Conservation (phyloP, 1,284 basidiomycete genomes). For the Moniliella sp. region DNA sequence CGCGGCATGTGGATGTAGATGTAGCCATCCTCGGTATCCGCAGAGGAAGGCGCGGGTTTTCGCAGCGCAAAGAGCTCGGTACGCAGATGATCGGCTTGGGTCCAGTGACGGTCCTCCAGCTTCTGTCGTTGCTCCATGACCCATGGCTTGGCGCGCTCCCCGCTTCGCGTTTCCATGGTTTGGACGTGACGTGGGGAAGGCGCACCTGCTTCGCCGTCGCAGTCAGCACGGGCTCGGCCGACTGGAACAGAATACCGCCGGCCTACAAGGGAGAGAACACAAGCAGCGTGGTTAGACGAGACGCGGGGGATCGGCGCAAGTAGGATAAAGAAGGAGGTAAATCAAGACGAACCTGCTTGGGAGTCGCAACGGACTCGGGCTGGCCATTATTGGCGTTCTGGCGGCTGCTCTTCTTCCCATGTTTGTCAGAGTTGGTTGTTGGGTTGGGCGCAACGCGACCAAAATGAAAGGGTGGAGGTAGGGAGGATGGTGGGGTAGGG, state of each 20-base stretch:
- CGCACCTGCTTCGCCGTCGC: constrained; percentile 14
- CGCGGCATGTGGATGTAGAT: constrained; percentile 24
- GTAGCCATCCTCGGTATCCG: constrained; percentile 22
- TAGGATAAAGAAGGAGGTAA: no score
- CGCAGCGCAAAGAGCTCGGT: constrained; percentile 23
- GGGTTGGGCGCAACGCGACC: no score
- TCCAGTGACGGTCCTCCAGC: constrained; percentile 20
- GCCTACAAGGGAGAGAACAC: no score
- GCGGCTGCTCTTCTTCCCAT: no score
- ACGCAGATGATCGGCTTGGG: constrained; percentile 2
- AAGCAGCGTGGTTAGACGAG: no score
- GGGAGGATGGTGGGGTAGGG: no score
- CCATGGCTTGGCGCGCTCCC: constrained; percentile 24
- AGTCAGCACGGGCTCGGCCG: constrained; percentile 14
- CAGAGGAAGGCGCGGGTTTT: constrained; percentile 16
- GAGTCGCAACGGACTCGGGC: no score
- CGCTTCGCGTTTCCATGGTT: constrained; percentile 24
- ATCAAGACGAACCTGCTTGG: no score
- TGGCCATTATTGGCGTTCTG: no score
- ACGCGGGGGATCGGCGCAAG: no score
- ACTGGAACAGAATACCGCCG: constrained; percentile 22
- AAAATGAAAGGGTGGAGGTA: no score
- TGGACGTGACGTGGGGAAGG: constrained; percentile 19
- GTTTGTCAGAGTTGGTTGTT: no score
- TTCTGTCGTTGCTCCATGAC: constrained; percentile 27